Conservation (phyloP, 2,329 filamentous ascomycete genomes). For the Xylaria multiplex region DNA sequence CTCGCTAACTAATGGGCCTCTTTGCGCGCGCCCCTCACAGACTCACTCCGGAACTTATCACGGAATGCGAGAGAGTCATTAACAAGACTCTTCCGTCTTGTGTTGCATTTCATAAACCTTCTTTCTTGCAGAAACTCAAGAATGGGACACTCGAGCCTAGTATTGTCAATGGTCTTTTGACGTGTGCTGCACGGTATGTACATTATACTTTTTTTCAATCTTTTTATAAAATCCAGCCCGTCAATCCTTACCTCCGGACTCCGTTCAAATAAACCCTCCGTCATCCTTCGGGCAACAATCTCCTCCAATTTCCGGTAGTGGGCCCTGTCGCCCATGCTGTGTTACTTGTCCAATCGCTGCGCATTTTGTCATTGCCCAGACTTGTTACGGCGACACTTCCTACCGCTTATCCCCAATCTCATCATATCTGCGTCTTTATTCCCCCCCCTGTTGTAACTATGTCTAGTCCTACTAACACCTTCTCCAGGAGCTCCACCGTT, state of each 20-base stretch:
- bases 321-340: conserved; percentile 35
- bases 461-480: conserved; percentile 28
- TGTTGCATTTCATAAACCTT: conserved; percentile 71
- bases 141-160: conserved; percentile 64
- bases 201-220: conserved; percentile 9
- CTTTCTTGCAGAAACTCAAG: conserved; percentile 70
- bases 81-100: conserved; percentile 69
- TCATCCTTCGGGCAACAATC: conserved; percentile 34
- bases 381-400: conserved; percentile 26
- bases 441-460: conserved; percentile 7
- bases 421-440: conserved; percentile 14
- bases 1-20: conserved; percentile 25
- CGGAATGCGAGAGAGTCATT: conserved; percentile 69
- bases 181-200: conserved; percentile 66
- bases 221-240: conserved; percentile 10
- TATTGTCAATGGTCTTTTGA: conserved; percentile 67
- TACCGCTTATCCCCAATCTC: conserved; percentile 26
- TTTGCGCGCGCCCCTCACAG: conserved; percentile 43
- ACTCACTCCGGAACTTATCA: conserved; percentile 66
- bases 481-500: conserved; percentile 62
- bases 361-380: conserved; percentile 26
- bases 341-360: conserved; percentile 30
- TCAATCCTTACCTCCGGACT: conserved; percentile 35
- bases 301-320: conserved; percentile 38
- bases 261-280: conserved; percentile 34